Conservation (phyloP, 805 yeast genomes). For the Candida adriatica region DNA sequence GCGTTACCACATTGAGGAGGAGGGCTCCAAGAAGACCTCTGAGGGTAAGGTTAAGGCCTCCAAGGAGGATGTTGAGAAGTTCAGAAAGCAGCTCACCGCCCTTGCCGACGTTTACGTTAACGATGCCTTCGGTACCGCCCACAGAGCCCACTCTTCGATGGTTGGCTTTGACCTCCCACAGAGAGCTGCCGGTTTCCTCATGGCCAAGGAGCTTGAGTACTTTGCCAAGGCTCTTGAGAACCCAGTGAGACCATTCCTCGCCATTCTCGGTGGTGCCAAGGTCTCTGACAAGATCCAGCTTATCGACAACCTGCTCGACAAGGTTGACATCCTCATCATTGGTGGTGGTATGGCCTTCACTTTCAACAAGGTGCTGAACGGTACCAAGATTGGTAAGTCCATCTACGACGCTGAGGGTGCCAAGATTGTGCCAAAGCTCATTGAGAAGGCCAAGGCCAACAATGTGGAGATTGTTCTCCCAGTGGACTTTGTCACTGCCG, state of each 20-base stretch:
- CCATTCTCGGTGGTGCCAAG: conserved; percentile 99
- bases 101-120: conserved; percentile 96
- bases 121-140: conserved; percentile 99
- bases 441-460: conserved; percentile 95
- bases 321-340: conserved; percentile 88
- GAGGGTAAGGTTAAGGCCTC: conserved; percentile 94
- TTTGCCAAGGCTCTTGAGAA: conserved; percentile 97
- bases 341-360: conserved; percentile 99
- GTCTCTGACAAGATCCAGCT: conserved; percentile 98
- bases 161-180: conserved; percentile 94
- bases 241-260: conserved; percentile 97
- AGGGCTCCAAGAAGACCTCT: conserved; percentile 86
- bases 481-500: conserved; percentile 93
- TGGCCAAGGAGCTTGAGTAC: conserved; percentile 95
- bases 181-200: conserved; percentile 98
- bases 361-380: conserved; percentile 87
- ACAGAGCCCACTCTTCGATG: conserved; percentile 99
- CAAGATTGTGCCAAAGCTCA: conserved; percentile 83
- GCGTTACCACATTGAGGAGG: conserved; percentile 97
- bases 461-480: conserved; percentile 91
- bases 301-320: conserved; percentile 93
- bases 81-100: conserved; percentile 85
- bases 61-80: conserved; percentile 71
- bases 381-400: conserved; percentile 85
- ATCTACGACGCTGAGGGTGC: conserved; percentile 93